phyloP scores from a whole-genome alignment of 805 yeast genomes.

The Saccharomycopsis fodiens region DNA sequence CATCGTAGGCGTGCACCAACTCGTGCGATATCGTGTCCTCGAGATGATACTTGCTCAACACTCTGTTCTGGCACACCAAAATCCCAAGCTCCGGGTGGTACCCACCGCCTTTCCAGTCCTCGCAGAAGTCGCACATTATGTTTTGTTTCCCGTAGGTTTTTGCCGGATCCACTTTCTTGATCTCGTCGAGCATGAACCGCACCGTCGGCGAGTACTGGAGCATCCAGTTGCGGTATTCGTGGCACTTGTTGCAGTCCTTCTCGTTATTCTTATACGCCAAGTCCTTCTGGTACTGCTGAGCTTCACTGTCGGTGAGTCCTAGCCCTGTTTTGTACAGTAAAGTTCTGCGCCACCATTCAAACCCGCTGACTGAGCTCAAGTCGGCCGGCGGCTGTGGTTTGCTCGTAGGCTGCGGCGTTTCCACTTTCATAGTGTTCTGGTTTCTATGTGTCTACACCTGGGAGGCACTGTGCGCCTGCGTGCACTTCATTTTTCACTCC shows the following conservation, averaged over 20 bases:
- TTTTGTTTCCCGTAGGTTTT: conserved; percentile 38
- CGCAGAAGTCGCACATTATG: conserved; percentile 76
- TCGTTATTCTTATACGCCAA: conserved; percentile 35
- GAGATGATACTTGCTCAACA: conserved; percentile 64
- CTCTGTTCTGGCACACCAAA: conserved; percentile 76
- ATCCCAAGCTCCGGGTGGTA: conserved; percentile 88
- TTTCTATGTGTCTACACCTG: neutral
- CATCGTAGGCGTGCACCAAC: conserved; percentile 87
- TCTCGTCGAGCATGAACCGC: conserved; percentile 77
- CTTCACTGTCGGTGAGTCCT: conserved; percentile 48
- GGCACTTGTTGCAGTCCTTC: conserved; percentile 59
- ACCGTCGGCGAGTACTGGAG: conserved; percentile 77
- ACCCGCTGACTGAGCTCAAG: conserved; percentile 32
- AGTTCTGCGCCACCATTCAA: conserved; percentile 79
- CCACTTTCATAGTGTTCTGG: neutral
- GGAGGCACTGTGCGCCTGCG: neutral
- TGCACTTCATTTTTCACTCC: neutral
- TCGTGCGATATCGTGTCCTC: conserved; percentile 94
- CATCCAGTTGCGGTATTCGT: conserved; percentile 74
- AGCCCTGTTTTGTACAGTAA: conserved; percentile 64
- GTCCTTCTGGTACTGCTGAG: conserved; percentile 51
- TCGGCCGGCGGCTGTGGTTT: conserved; percentile 18
- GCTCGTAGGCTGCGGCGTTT: neutral
- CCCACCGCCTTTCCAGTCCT: conserved; percentile 82
- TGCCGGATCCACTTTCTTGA: conserved; percentile 44